Conservation (phyloP, 2,329 filamentous ascomycete species). For the Teratosphaeria pseudoeucalypti region DNA sequence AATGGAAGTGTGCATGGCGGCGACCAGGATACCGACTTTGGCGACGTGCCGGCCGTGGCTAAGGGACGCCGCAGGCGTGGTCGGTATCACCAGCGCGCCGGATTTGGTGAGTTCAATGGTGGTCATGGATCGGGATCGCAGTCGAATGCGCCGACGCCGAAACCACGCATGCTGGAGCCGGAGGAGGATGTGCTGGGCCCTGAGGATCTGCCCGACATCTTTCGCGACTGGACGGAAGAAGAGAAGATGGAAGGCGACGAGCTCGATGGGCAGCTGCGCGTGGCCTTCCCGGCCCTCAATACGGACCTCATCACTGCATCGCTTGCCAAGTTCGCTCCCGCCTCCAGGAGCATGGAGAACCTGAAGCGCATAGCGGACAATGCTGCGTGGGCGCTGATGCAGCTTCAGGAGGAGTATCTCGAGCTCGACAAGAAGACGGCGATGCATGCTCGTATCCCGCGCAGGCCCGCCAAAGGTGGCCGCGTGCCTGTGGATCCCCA, state of each 20-base stretch:
- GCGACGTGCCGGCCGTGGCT: neutral
- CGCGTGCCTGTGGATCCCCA: conserved; percentile 34
- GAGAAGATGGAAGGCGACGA: conserved; percentile 16
- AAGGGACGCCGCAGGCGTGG: neutral
- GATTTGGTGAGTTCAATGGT: neutral
- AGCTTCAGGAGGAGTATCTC: conserved; percentile 51
- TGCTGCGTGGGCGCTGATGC: conserved; percentile 40
- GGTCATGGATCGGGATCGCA: conserved; percentile 2
- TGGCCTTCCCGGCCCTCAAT: conserved; percentile 32
- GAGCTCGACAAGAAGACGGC: conserved; percentile 44
- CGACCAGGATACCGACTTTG: neutral
- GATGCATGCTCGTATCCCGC: conserved; percentile 40
- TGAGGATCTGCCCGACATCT: conserved; percentile 20
- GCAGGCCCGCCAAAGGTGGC: conserved; percentile 41
- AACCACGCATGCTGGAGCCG: conserved; percentile 18
- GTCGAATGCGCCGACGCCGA: conserved; percentile 22
- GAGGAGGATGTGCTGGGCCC: conserved; percentile 24
- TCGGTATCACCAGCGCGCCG: neutral
- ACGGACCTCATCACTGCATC: conserved; percentile 32
- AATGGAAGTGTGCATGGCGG: neutral
- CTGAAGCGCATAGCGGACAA: conserved; percentile 47
- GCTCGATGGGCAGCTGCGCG: conserved; percentile 33
- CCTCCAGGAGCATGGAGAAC: conserved; percentile 39
- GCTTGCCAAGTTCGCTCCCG: conserved; percentile 33
- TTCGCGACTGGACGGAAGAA: conserved; percentile 11